Percentiles rank a stretch among this genome's conserved stretches.
phyloP scores from a whole-genome alignment of 306 rosid genomes.

The Cotoneaster glaucophyllus region DNA sequence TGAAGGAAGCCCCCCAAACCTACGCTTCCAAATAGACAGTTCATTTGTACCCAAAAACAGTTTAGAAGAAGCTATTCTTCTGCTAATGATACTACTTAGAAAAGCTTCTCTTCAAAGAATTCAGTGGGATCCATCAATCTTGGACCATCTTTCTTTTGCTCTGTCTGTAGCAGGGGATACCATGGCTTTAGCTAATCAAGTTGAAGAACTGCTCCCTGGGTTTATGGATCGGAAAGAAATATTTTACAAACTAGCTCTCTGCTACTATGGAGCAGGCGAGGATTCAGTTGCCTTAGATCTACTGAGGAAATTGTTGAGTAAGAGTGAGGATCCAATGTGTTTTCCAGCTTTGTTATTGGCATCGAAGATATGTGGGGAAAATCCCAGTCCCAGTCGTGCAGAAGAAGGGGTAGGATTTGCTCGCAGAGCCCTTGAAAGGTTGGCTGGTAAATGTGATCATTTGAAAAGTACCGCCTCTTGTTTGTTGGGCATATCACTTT shows the following conservation, averaged over 20 bases:
- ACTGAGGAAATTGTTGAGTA: constrained; percentile 54
- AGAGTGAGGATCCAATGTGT: constrained; percentile 52
- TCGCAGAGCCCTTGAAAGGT: constrained; percentile 42
- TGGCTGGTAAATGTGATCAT: constrained; percentile 53
- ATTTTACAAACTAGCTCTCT: constrained; percentile 58
- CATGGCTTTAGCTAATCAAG: constrained; percentile 62
- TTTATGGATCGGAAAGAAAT: constrained; percentile 45
- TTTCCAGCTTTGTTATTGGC: constrained; percentile 69
- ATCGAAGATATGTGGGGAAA: constrained; percentile 75
- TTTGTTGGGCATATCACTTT: constrained; percentile 78
- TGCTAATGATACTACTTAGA: constrained; percentile 74
- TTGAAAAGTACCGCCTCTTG: constrained; percentile 51
- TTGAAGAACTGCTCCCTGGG: constrained; percentile 75
- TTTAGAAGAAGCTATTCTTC: constrained; percentile 90
- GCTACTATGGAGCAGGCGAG: constrained; percentile 73
- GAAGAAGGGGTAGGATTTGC: constrained; percentile 59
- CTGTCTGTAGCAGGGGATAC: constrained; percentile 73
- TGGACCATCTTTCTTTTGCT: constrained; percentile 92
- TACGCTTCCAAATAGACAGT: constrained; percentile 67
- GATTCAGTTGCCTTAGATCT: constrained; percentile 66
- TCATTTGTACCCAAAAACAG: constrained; percentile 80
- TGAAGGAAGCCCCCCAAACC: constrained; percentile 81
- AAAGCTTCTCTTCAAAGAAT: constrained; percentile 51
- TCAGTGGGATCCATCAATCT: constrained; percentile 89
- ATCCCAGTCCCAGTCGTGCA: constrained; percentile 39